These are phyloP conservation scores for Cordia subcordata DNA, from an alignment of 257 asterid genomes.

Conservation along the genomic window DNA sequence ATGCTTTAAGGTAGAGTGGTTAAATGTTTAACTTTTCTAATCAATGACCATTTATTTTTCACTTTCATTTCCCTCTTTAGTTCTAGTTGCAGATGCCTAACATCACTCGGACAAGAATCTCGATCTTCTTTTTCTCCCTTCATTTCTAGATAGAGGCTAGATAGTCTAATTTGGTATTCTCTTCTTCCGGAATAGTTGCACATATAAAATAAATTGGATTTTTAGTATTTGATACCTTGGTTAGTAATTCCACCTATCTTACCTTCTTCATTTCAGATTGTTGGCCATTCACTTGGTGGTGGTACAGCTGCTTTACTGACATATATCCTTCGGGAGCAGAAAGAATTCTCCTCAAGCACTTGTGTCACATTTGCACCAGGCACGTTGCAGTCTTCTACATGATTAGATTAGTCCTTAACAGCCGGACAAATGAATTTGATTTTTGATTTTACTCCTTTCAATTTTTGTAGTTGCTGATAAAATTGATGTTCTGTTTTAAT, in stretches of 20 bases:
- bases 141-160: too few species aligned
- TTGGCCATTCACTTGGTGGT: slow-evolving; percentile 92
- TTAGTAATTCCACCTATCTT: slow-evolving; percentile 2
- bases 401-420: slow-evolving; percentile 3
- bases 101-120: too few species aligned
- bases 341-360: slow-evolving; percentile 59
- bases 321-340: slow-evolving; percentile 76
- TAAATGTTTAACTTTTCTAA: neutral
- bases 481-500: too few species aligned
- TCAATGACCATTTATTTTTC: too few species aligned
- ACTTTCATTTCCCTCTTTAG: too few species aligned
- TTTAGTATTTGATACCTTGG: slow-evolving; percentile 5
- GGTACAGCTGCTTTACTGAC: slow-evolving; percentile 89
- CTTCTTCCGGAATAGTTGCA: too few species aligned
- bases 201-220: neutral
- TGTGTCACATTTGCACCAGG: slow-evolving; percentile 88
- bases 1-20: neutral
- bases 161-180: too few species aligned
- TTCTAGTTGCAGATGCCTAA: too few species aligned
- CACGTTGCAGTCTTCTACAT: slow-evolving; percentile 16
- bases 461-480: too few species aligned
- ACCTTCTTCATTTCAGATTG: slow-evolving; percentile 43
- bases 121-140: too few species aligned
- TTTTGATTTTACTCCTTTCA: too few species aligned
- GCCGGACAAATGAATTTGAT: neutral